Evolutionary conservation across 257 asterid genomes (phyloP).

Genomic region (Solanum ossicruentum): DNA sequence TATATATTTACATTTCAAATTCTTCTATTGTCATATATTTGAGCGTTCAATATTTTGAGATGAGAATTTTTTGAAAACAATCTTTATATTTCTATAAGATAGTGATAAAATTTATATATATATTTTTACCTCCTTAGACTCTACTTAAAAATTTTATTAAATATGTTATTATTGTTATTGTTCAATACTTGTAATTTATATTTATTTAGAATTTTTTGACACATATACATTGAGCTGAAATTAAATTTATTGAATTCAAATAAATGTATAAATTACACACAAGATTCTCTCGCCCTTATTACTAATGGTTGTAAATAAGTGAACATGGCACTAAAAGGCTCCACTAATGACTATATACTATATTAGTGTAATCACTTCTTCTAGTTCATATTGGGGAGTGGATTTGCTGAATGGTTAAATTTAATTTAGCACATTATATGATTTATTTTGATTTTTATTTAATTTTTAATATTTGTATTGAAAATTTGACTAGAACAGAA

Average conservation of each 20-base stretch:
- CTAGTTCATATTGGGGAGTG: neutral
- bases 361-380: no score
- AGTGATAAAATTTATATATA: no score
- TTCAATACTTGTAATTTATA: neutral
- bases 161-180: no score
- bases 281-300: neutral
- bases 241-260: neutral
- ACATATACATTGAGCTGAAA: neutral
- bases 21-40: neutral
- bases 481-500: fast-evolving
- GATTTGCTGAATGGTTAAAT: neutral
- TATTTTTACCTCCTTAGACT: no score
- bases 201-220: neutral
- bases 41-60: neutral
- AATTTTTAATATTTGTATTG: neutral
- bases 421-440: neutral
- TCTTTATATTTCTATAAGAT: no score
- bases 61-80: no score
- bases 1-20: neutral
- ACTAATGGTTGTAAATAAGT: neutral
- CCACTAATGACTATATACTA: neutral
- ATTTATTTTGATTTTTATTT: neutral
- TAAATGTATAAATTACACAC: neutral
- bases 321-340: neutral
- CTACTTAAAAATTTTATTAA: no score